Percentiles rank a stretch among this genome's conserved stretches.
phyloP scores from a whole-genome alignment of 148 eudicot genomes.

The Silene conica region DNA sequence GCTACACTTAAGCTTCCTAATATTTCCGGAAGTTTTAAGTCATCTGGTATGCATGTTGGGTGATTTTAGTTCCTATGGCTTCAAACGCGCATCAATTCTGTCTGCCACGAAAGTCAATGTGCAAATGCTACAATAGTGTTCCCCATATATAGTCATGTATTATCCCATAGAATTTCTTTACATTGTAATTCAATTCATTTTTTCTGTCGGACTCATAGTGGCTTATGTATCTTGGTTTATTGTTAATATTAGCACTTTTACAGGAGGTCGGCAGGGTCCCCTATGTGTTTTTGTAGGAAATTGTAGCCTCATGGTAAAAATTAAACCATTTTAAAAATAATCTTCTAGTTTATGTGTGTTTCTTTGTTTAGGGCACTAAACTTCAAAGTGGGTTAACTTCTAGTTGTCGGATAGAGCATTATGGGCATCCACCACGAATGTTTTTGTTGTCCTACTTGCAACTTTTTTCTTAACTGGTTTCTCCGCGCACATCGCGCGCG shows the following conservation, averaged over 20 bases:
- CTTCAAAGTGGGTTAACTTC: not conserved
- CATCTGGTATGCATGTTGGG: conserved; percentile 86
- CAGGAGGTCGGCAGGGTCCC: conserved; percentile 10
- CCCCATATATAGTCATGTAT: not conserved
- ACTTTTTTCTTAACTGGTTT: too few relatives aligned
- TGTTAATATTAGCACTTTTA: conserved; percentile 1
- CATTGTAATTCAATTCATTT: conserved; percentile 28
- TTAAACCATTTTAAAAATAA: conserved; percentile 5
- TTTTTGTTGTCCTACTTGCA: not conserved
- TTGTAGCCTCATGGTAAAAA: conserved; percentile 4
- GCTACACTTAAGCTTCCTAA: conserved; percentile 70
- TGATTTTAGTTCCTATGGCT: conserved; percentile 23
- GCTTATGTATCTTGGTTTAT: conserved; percentile 22
- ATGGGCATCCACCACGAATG: not conserved
- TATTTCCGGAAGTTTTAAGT: conserved; percentile 54
- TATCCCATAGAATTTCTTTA: conserved; percentile 16
- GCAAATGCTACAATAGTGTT: conserved; percentile 7
- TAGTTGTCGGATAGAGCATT: not conserved
- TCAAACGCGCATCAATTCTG: not conserved
- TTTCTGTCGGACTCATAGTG: conserved; percentile 13
- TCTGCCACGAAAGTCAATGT: conserved; percentile 15
- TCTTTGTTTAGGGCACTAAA: not conserved
- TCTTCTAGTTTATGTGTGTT: not conserved
- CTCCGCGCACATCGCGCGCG: too few relatives aligned
- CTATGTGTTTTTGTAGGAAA: conserved; percentile 10